Conservation (phyloP, 495 filamentous ascomycete genomes). For the Penicillium lagena region DNA sequence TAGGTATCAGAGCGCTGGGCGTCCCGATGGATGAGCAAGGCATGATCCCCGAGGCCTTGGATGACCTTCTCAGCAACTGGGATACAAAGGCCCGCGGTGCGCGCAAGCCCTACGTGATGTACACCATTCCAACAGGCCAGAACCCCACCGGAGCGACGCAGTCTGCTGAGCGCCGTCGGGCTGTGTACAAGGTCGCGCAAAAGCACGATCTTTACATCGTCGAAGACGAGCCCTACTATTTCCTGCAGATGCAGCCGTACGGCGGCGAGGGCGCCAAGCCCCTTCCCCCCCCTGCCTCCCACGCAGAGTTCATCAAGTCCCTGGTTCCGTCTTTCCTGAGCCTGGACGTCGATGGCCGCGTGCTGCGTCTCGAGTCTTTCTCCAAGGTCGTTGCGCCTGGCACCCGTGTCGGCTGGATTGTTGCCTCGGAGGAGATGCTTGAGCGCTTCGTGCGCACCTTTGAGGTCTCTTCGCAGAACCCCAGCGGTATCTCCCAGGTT, state of each 20-base stretch:
- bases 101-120: conserved; percentile 64
- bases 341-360: conserved; percentile 60
- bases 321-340: conserved; percentile 57
- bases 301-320: conserved; percentile 53
- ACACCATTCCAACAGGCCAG: conserved; percentile 61
- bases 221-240: conserved; percentile 98
- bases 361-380: conserved; percentile 64
- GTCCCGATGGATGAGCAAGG: conserved; percentile 74
- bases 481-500: conserved; percentile 75
- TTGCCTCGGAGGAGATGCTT: conserved; percentile 71
- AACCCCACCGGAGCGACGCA: conserved; percentile 91
- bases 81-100: conserved; percentile 48
- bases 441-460: conserved; percentile 71
- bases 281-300: conserved; percentile 45
- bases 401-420: conserved; percentile 57
- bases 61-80: conserved; percentile 63
- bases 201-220: conserved; percentile 83
- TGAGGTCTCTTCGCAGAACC: conserved; percentile 76
- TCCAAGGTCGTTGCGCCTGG: conserved; percentile 63
- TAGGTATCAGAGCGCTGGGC: conserved; percentile 69
- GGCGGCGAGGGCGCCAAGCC: conserved; percentile 44
- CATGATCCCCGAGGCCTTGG: conserved; percentile 60
- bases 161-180: conserved; percentile 52
- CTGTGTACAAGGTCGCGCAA: conserved; percentile 68
- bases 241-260: conserved; percentile 91